Evolutionary conservation across 345 rosid species (phyloP).

Genomic region (Nephelium lappaceum): DNA sequence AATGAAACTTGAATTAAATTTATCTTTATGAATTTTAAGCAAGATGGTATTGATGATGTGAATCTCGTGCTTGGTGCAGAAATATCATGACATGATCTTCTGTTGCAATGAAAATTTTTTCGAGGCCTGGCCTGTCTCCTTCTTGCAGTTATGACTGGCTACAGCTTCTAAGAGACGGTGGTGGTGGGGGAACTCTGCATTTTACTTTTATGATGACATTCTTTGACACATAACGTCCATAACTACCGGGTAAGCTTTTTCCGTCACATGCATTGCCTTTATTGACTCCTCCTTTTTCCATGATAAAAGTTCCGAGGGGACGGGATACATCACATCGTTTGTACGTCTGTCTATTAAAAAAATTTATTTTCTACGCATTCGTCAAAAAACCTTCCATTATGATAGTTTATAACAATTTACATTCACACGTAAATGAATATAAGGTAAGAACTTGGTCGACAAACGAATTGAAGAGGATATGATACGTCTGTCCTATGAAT

Average conservation of each 20-base stretch:
- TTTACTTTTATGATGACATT: neutral
- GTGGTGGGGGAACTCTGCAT: neutral
- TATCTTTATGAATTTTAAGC: too few relatives aligned
- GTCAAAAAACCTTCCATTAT: neutral
- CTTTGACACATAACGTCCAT: conserved; percentile 36
- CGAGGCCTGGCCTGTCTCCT: neutral
- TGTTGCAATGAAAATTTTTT: neutral
- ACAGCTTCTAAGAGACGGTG: neutral
- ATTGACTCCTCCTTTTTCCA: neutral
- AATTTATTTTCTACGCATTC: neutral
- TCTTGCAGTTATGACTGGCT: neutral
- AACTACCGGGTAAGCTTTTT: conserved; percentile 21
- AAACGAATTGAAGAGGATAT: neutral
- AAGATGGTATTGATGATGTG: neutral
- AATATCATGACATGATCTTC: neutral
- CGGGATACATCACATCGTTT: neutral
- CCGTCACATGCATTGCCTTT: conserved; percentile 4
- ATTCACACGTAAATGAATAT: neutral
- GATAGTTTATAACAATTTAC: too few relatives aligned
- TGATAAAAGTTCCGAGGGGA: neutral
- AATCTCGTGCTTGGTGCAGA: neutral
- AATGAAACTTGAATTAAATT: neutral
- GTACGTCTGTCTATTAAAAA: neutral
- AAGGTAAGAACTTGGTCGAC: too few relatives aligned
- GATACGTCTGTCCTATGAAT: neutral